phyloP scores from a whole-genome alignment of 352 stramenopile genomes.

The Pythium sukuiense region DNA sequence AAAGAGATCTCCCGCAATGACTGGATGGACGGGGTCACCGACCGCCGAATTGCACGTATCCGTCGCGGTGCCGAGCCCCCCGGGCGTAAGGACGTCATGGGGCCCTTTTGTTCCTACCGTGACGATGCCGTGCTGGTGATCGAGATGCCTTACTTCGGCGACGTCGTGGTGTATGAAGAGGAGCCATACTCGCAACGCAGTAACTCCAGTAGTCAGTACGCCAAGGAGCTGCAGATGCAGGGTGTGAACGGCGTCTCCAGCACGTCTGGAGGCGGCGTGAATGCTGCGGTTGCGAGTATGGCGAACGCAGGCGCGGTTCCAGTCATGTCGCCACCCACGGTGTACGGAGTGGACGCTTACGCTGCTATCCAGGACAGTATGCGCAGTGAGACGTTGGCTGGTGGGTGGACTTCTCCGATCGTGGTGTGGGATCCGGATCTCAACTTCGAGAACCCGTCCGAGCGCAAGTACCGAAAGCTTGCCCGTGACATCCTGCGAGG shows the following conservation, averaged over 20 bases:
- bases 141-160: conserved; percentile 90
- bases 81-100: conserved; percentile 61
- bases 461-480: conserved; percentile 98
- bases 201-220: conserved; percentile 26
- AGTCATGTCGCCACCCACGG: conserved; percentile 17
- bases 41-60: conserved; percentile 84
- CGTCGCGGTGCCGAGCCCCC: conserved; percentile 75
- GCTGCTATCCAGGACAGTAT: conserved; percentile 18
- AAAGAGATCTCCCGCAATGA: conserved; percentile 85
- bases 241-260: conserved; percentile 2
- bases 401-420: conserved; percentile 45
- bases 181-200: conserved; percentile 85
- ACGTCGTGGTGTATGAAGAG: conserved; percentile 93
- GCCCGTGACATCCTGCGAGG: conserved; percentile 94
- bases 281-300: background rate
- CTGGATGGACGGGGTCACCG: conserved; percentile 91
- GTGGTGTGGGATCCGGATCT: conserved; percentile 85
- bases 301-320: background rate
- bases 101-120: conserved; percentile 79
- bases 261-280: conserved; percentile 1
- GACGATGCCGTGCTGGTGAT: conserved; percentile 84
- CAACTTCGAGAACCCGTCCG: conserved; percentile 90
- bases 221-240: conserved; percentile 20
- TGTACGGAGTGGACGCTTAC: conserved; percentile 22
- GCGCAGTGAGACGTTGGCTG: conserved; percentile 13